Evolutionary conservation across 1,284 basidiomycete species (phyloP), one percentile per base, ranked within the genome.

Genomic region (Irpex lacteus): DNA sequence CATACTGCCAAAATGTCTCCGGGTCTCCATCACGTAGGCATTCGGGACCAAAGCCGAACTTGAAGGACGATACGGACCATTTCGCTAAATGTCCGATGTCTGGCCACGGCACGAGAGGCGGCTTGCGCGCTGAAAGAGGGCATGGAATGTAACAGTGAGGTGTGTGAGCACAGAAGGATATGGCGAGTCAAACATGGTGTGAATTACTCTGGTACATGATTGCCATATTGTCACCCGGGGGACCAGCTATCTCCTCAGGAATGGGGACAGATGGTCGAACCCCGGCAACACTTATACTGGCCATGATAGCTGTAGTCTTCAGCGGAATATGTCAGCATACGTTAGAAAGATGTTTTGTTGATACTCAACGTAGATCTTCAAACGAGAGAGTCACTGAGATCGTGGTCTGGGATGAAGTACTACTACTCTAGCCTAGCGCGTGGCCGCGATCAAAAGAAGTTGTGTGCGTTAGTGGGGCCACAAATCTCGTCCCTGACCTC

Each of bases 1-100:
- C 95, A 74, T 77, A 98, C 96, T 99, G 98, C 98, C 98, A 99
- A 71, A 98, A 96, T 0, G 96, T 98, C 52, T 93, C 90, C 50
- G 94, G 89, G 73, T 98, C 92, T 21, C 86, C 85, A 71, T 98
- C 96, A 13, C 89, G 84, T 59, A 99, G 81, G 78, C 96, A 96
- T 71, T 96, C 94, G 15, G 96, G 89, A 4, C 97, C 96, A 72
- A 97, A 98, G 0, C 96, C 96, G 68, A 96, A 97, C 77, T 99
- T 99, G 78, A 89, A 95, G 0, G 93, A 96, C 18, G 96, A 98
- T 6, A 99, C 95, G n/a, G 92, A 91, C 98, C 98, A 99, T 68
- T 91, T 90, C 21, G 93, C 96, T 18, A 93, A 84, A 60, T 87
- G 80, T 9, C 92, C 92, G 60, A 95, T 92, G 75, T 95, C 91